phyloP scores from a whole-genome alignment of 1,284 basidiomycete genomes.

The Neotropicomus parvogracilis region DNA sequence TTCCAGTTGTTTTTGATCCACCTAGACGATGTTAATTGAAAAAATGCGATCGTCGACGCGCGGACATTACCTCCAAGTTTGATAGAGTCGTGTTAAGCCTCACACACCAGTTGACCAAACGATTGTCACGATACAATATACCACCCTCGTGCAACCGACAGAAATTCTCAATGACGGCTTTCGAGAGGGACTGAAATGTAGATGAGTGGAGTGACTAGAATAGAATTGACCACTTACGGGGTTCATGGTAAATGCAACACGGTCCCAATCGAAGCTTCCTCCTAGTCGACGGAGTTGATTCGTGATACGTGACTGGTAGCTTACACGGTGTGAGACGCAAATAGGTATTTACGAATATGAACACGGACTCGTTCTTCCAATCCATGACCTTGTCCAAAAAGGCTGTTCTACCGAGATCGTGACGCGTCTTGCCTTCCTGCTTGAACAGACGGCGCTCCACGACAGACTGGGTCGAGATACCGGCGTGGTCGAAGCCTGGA shows the following conservation, averaged over 20 bases:
- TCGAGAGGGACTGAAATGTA: conserved; percentile 59
- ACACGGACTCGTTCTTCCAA: conserved; percentile 91
- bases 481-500: conserved; percentile 98
- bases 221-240: conserved; percentile 48
- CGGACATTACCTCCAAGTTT: conserved; percentile 78
- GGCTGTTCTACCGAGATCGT: conserved; percentile 91
- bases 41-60: not conserved
- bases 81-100: conserved; percentile 94
- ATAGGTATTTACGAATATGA: not conserved
- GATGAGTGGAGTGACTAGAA: not conserved
- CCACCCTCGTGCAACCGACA: conserved; percentile 91
- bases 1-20: conserved; percentile 90
- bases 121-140: conserved; percentile 92
- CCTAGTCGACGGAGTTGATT: conserved; percentile 88
- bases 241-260: conserved; percentile 95
- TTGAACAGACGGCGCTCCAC: conserved; percentile 94
- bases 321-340: conserved; percentile 31
- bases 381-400: conserved; percentile 92
- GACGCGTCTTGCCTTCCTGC: conserved; percentile 77
- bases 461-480: conserved; percentile 97
- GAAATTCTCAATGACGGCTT: conserved; percentile 91
- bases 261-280: conserved; percentile 92
- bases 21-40: conserved; percentile 42
- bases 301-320: conserved; percentile 89
- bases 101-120: conserved; percentile 98